Evolutionary conservation across 2,329 filamentous ascomycete genomes (phyloP).

Genomic region (Xylariales sp.): DNA sequence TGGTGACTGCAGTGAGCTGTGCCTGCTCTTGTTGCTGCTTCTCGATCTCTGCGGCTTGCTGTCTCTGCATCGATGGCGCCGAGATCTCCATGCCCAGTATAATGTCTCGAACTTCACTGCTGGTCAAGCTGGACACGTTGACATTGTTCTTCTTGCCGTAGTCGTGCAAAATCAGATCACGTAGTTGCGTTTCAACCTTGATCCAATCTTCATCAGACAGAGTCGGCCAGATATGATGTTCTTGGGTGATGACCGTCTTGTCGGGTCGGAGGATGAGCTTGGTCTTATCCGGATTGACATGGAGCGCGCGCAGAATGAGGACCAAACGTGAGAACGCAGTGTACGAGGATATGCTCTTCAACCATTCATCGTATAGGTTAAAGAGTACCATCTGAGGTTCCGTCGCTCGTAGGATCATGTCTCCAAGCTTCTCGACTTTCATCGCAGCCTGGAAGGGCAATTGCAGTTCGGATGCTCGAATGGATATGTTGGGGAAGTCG

Average conservation of each 20-base stretch:
- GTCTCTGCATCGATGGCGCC: constrained; percentile 93
- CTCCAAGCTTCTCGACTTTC: constrained; percentile 98
- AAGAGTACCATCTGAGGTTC: constrained; percentile 99
- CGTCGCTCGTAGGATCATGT: constrained; percentile 96
- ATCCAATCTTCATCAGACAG: constrained; percentile 97
- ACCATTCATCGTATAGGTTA: constrained; percentile 98
- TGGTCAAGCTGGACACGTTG: constrained; percentile 94
- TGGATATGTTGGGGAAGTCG: constrained; percentile 98
- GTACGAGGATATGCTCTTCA: constrained; percentile 97
- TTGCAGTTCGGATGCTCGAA: constrained; percentile 93
- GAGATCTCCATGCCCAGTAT: constrained; percentile 99
- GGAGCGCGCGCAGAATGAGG: constrained; percentile 86
- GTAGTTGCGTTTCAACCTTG: constrained; percentile 95
- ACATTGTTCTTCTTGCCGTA: constrained; percentile 99
- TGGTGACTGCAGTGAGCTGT: constrained; percentile 94
- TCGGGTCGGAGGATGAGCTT: constrained; percentile 92
- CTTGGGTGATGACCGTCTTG: constrained; percentile 96
- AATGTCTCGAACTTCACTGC: constrained; percentile 94
- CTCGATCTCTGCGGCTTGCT: constrained; percentile 97
- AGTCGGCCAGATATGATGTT: constrained; percentile 98
- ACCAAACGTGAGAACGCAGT: constrained; percentile 96
- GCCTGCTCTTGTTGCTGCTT: constrained; percentile 97
- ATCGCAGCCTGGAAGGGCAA: constrained; percentile 98
- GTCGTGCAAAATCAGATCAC: constrained; percentile 94
- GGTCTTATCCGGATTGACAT: constrained; percentile 98